These are phyloP conservation scores for Xylariales sp. DNA, from an alignment of 2,329 filamentous ascomycete species.

Conservation along the genomic window DNA sequence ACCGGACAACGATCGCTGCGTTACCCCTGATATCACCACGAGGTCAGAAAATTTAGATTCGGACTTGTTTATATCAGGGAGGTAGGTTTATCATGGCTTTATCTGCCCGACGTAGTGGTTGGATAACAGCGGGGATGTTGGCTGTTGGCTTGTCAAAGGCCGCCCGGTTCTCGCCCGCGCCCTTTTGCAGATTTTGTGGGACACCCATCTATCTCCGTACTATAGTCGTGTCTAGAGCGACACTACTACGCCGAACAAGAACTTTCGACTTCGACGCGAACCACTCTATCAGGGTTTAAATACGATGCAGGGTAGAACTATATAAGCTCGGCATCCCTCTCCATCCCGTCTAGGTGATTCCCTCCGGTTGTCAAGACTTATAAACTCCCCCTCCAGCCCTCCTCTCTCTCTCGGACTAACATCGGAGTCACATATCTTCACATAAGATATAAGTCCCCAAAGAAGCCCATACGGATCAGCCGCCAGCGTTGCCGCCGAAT, in stretches of 20 bases:
- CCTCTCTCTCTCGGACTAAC: background rate
- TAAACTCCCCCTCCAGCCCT: background rate
- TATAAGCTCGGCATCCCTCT: constrained; percentile 1
- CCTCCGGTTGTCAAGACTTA: background rate
- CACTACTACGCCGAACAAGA: background rate
- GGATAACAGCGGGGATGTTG: constrained; percentile 9
- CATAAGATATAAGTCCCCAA: background rate
- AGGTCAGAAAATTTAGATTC: constrained; percentile 14
- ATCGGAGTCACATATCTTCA: constrained; percentile 7
- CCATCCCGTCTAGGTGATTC: background rate
- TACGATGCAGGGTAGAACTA: background rate
- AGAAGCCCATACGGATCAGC: background rate
- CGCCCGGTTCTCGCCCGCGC: constrained; percentile 24
- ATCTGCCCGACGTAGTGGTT: background rate
- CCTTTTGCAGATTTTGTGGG: constrained; percentile 25
- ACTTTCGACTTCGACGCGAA: constrained; percentile 3
- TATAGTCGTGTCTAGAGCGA: background rate
- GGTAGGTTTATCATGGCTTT: background rate
- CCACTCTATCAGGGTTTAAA: constrained; percentile 1
- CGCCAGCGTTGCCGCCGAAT: background rate
- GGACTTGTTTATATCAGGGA: constrained; percentile 19
- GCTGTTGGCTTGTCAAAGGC: background rate
- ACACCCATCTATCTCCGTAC: background rate
- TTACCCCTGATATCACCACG: constrained; percentile 18
- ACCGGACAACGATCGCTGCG: constrained; percentile 3